phyloP scores from a whole-genome alignment of 345 rosid genomes.

The Pseudoturritis turrita region DNA sequence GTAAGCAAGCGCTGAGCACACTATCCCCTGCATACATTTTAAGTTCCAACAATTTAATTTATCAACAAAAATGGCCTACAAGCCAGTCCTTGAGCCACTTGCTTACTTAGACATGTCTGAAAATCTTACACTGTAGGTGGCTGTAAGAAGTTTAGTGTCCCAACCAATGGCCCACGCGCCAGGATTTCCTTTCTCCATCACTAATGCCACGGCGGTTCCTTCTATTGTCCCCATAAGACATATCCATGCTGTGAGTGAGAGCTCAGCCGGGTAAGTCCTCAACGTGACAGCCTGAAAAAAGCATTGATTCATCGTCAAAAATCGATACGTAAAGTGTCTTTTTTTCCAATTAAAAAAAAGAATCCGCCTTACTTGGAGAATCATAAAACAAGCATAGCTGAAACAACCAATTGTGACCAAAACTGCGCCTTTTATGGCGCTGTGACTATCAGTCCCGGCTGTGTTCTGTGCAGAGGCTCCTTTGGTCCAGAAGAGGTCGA shows the following conservation, averaged over 20 bases:
- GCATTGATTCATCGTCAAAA: neutral
- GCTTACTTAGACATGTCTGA: neutral
- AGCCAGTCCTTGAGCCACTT: neutral
- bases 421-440: conserved; percentile 58
- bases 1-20: conserved; percentile 74
- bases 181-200: conserved; percentile 66
- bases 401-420: conserved; percentile 62
- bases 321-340: neutral
- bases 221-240: conserved; percentile 69
- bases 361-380: conserved; percentile 50
- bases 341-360: neutral
- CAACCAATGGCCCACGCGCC: conserved; percentile 56
- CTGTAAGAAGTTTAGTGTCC: conserved; percentile 72
- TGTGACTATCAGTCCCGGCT: conserved; percentile 39
- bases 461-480: conserved; percentile 34
- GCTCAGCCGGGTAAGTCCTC: conserved; percentile 68
- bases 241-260: conserved; percentile 80
- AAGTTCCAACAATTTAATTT: neutral
- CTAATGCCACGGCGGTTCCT: conserved; percentile 49
- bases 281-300: conserved; percentile 51
- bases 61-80: no score
- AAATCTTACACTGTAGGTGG: conserved; percentile 62
- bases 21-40: conserved; percentile 57
- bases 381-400: conserved; percentile 70
- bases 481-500: conserved; percentile 53